phyloP scores from a whole-genome alignment of 768 basidiomycete species.

The Chalciporus pseudorubinellus region DNA sequence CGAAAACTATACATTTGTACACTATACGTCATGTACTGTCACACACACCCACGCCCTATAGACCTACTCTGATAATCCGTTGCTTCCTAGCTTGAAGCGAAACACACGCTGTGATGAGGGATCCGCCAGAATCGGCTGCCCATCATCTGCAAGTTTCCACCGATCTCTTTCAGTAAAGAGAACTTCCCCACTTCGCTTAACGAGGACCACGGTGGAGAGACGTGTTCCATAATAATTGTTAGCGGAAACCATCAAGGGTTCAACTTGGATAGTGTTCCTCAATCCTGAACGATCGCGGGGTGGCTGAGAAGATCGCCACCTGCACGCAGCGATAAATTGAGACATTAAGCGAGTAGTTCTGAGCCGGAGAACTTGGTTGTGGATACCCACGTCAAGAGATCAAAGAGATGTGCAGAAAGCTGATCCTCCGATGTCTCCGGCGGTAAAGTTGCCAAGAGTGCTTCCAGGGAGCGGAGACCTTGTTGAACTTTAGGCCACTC shows the following conservation, averaged over 20 bases:
- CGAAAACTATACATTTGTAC: constrained; percentile 26
- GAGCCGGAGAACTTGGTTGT: neutral
- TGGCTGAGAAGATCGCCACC: constrained; percentile 34
- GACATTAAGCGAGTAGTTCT: constrained; percentile 6
- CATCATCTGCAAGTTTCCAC: constrained; percentile 48
- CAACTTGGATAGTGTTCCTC: constrained; percentile 61
- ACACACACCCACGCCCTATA: constrained; percentile 13
- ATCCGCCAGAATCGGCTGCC: constrained; percentile 37
- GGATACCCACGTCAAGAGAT: constrained; percentile 63
- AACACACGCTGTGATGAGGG: constrained; percentile 49
- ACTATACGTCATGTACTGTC: constrained; percentile 35
- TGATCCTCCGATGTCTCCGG: constrained; percentile 45
- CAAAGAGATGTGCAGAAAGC: constrained; percentile 59
- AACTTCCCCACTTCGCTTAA: constrained; percentile 57
- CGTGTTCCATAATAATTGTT: constrained; percentile 61
- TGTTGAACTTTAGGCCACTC: constrained; percentile 75
- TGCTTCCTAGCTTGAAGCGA: constrained; percentile 40
- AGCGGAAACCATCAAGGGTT: constrained; percentile 41
- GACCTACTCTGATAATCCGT: constrained; percentile 18
- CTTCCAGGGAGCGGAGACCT: constrained; percentile 49
- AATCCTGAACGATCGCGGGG: constrained; percentile 52
- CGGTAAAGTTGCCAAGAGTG: constrained; percentile 38
- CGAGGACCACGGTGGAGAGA: constrained; percentile 66
- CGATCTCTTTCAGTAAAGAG: constrained; percentile 72
- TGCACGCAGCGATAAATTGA: constrained; percentile 2